Conservation (phyloP, 2,329 filamentous ascomycete species). For the Neopestalotiopsis sp. region DNA sequence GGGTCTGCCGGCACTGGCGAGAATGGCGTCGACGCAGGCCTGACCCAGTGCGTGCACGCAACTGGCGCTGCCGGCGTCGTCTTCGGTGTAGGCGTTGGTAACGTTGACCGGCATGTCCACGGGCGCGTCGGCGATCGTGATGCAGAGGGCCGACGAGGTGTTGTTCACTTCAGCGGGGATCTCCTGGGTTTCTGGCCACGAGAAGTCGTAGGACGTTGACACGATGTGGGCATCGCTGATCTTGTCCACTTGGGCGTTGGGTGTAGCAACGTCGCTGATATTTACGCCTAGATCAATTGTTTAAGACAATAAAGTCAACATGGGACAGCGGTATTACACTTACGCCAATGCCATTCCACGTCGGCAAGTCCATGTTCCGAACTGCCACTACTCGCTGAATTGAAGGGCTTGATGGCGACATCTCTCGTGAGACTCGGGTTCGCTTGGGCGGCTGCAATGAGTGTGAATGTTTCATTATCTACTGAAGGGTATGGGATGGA, state of each 20-base stretch:
- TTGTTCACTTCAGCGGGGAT: no score
- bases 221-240: not conserved
- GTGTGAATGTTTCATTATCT: not conserved
- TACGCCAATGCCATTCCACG: constrained; percentile 2
- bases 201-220: not conserved
- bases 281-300: not conserved
- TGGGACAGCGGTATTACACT: not conserved
- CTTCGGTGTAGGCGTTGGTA: not conserved
- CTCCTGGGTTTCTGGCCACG: not conserved
- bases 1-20: not conserved
- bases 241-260: not conserved
- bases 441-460: not conserved
- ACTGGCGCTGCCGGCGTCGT: not conserved
- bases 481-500: not conserved
- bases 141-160: not conserved
- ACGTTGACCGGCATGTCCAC: constrained; percentile 5
- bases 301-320: not conserved
- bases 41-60: not conserved
- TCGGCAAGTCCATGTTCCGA: not conserved
- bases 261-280: not conserved
- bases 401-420: not conserved
- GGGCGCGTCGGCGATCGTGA: not conserved
- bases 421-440: not conserved
- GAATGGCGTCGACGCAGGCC: constrained; percentile 2
- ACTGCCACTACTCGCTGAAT: not conserved